Conservation (phyloP, 371 early-diverging fungal genomes). For the Fennellomyces sp. region DNA sequence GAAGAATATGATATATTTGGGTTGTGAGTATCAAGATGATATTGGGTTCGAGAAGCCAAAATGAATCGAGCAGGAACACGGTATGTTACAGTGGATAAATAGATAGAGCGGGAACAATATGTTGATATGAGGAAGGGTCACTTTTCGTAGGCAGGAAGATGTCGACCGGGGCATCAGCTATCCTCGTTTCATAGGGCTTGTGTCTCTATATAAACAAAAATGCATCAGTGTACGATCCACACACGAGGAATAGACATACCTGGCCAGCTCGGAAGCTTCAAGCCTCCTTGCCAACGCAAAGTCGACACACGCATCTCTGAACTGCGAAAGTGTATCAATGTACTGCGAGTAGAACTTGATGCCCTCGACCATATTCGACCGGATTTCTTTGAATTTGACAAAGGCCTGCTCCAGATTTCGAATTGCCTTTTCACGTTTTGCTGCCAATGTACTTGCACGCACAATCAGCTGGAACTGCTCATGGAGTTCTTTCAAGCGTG, state of each 20-base stretch:
- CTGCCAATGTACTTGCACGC: conserved; percentile 49
- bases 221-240: no score
- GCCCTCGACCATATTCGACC: conserved; percentile 71
- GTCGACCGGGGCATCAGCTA: no score
- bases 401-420: conserved; percentile 71
- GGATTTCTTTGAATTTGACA: conserved; percentile 67
- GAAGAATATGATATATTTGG: neutral
- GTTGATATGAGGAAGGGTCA: no score
- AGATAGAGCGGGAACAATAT: neutral
- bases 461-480: conserved; percentile 61
- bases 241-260: no score
- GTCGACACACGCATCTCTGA: conserved; percentile 67
- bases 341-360: conserved; percentile 77
- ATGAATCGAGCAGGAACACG: neutral
- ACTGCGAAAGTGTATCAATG: conserved; percentile 59
- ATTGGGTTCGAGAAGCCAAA: neutral
- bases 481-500: conserved; percentile 58
- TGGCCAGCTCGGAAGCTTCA: conserved; percentile 64
- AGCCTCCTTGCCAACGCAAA: conserved; percentile 71
- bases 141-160: no score
- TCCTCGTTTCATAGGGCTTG: no score
- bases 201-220: no score
- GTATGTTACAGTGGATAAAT: conserved; percentile 2
- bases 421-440: conserved; percentile 68
- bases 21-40: neutral